Evolutionary conservation across 2,329 filamentous ascomycete genomes (phyloP).

Genomic region (Scortechinia acanthostroma): DNA sequence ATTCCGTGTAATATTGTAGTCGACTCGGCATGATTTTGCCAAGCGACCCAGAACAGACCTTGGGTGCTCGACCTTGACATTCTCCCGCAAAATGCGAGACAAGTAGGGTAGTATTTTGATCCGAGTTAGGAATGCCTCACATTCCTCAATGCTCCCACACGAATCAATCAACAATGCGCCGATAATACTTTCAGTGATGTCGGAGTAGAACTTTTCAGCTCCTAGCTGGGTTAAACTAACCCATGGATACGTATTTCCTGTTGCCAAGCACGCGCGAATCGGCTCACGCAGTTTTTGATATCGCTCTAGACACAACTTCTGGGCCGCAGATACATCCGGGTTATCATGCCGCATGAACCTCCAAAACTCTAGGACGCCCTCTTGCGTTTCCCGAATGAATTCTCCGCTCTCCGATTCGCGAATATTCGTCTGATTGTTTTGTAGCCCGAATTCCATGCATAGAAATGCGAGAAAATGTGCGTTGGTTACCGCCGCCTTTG

Average conservation of each 20-base stretch:
- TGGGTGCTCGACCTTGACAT: neutral
- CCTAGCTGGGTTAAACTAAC: neutral
- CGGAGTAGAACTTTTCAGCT: neutral
- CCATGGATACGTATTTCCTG: constrained; percentile 20
- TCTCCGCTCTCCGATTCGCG: neutral
- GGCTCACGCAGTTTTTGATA: constrained; percentile 10
- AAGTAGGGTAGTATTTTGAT: constrained; percentile 50
- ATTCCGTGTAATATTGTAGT: neutral
- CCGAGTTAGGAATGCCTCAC: constrained; percentile 48
- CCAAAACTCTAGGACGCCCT: constrained; percentile 44
- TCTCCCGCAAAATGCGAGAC: neutral
- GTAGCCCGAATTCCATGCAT: constrained; percentile 2
- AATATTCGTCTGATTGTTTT: neutral
- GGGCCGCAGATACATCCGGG: neutral
- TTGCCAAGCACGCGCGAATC: constrained; percentile 40
- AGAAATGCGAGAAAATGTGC: neutral
- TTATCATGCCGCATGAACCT: constrained; percentile 60
- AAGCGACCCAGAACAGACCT: neutral
- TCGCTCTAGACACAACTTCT: constrained; percentile 26
- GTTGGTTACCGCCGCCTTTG: neutral
- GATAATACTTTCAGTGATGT: neutral
- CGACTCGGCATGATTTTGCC: neutral
- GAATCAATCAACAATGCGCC: constrained; percentile 9
- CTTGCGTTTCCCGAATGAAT: neutral
- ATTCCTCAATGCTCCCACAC: constrained; percentile 45